Evolutionary conservation across 2,329 filamentous ascomycete genomes (phyloP).

Genomic region (Trichoderma oligosporum): DNA sequence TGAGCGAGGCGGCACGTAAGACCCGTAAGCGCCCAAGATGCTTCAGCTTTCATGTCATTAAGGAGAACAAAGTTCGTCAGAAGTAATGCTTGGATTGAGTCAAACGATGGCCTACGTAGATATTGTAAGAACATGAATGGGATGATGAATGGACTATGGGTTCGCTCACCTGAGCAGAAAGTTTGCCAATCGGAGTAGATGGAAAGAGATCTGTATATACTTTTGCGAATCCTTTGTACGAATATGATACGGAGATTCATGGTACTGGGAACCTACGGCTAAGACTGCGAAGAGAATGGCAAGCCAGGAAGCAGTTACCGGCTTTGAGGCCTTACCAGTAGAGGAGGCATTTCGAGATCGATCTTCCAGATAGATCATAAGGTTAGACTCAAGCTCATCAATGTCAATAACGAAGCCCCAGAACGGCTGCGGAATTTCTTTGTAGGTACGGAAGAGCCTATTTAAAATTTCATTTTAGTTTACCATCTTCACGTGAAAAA

Average conservation of each 20-base stretch:
- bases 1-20: slow-evolving; percentile 63
- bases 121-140: slow-evolving; percentile 2
- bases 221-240: slow-evolving; percentile 57
- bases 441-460: slow-evolving; percentile 62
- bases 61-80: slow-evolving; percentile 61
- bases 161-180: slow-evolving; percentile 53
- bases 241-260: slow-evolving; percentile 60
- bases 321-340: slow-evolving; percentile 43
- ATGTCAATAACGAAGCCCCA: slow-evolving; percentile 66
- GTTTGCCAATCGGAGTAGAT: slow-evolving; percentile 61
- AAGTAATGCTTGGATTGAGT: slow-evolving; percentile 62
- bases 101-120: slow-evolving; percentile 52
- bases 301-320: slow-evolving; percentile 62
- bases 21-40: slow-evolving; percentile 62
- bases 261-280: slow-evolving; percentile 63
- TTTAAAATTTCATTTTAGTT: slow-evolving; percentile 3
- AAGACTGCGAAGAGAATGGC: slow-evolving; percentile 63
- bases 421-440: slow-evolving; percentile 63
- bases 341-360: slow-evolving; percentile 53
- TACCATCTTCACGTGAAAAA: not conserved
- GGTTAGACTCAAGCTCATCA: slow-evolving; percentile 59
- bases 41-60: slow-evolving; percentile 68
- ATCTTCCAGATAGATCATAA: slow-evolving; percentile 64
- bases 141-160: not conserved
- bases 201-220: slow-evolving; percentile 62